Conservation (phyloP, 495 filamentous ascomycete species). For the Penicillium canariense region DNA sequence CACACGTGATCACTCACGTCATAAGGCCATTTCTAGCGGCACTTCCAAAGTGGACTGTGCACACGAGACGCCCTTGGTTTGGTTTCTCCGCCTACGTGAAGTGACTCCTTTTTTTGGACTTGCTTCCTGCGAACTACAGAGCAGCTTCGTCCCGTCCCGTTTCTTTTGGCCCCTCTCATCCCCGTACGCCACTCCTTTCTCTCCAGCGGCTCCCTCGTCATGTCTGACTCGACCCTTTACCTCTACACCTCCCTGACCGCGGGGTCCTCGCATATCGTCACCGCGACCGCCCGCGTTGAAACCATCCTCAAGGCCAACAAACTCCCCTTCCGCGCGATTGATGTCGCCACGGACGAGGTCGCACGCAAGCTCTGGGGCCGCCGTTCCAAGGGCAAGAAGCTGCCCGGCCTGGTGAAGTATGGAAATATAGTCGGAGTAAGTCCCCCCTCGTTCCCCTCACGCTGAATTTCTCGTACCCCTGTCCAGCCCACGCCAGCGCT, state of each 20-base stretch:
- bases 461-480: neutral
- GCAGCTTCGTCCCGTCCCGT: too few species aligned
- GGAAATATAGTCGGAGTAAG: constrained; percentile 83
- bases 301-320: constrained; percentile 95
- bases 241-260: constrained; percentile 95
- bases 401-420: constrained; percentile 86
- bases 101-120: too few species aligned
- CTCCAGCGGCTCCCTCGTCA: constrained; percentile 8
- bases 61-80: too few species aligned
- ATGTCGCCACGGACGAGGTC: constrained; percentile 88
- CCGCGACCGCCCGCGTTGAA: constrained; percentile 90
- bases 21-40: too few species aligned
- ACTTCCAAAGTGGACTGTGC: too few species aligned
- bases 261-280: constrained; percentile 95
- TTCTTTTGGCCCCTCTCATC: neutral
- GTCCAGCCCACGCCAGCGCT: constrained; percentile 3
- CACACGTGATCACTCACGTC: constrained; percentile 16
- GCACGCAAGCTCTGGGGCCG: constrained; percentile 90
- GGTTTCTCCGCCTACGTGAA: too few species aligned
- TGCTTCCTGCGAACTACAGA: too few species aligned
- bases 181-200: neutral
- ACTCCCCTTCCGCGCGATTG: constrained; percentile 86
- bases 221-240: constrained; percentile 76
- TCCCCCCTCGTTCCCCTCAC: constrained; percentile 15
- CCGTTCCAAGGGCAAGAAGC: constrained; percentile 72